Evolutionary conservation across 1,284 basidiomycete genomes (phyloP).

Genomic region (Ganoderma boninense): DNA sequence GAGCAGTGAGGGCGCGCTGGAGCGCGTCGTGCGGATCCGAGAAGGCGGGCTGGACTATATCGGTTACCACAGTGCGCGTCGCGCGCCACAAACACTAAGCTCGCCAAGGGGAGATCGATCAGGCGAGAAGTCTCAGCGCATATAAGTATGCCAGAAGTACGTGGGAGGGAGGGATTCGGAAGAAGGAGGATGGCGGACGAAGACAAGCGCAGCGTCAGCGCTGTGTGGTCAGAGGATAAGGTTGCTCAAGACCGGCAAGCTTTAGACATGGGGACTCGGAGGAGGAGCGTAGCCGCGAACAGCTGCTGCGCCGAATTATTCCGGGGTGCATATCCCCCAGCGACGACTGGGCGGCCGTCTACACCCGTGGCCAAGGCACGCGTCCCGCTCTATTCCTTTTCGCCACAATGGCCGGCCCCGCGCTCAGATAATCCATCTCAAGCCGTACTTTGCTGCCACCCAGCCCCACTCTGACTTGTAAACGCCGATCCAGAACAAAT

Average conservation of each 20-base stretch:
- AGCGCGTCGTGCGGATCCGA: constrained; percentile 21
- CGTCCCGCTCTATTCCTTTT: too few relatives aligned
- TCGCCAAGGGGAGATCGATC: constrained; percentile 26
- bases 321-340: neutral
- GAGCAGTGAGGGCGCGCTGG: constrained; percentile 14
- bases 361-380: neutral
- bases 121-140: constrained; percentile 15
- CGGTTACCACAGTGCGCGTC: constrained; percentile 24
- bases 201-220: neutral
- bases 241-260: constrained; percentile 4
- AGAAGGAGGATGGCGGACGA: neutral
- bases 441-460: neutral
- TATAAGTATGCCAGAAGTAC: constrained; percentile 10
- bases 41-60: constrained; percentile 32
- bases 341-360: neutral
- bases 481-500: neutral
- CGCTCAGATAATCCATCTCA: neutral
- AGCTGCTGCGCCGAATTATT: neutral
- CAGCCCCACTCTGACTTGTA: neutral
- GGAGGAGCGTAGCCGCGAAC: constrained; percentile 6
- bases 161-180: constrained; percentile 9
- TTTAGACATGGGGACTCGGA: neutral
- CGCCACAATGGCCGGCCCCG: neutral
- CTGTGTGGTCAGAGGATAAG: neutral
- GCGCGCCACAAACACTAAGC: constrained; percentile 31